Conservation (phyloP, 352 stramenopile species). For the Globisporangium camurandrum region DNA sequence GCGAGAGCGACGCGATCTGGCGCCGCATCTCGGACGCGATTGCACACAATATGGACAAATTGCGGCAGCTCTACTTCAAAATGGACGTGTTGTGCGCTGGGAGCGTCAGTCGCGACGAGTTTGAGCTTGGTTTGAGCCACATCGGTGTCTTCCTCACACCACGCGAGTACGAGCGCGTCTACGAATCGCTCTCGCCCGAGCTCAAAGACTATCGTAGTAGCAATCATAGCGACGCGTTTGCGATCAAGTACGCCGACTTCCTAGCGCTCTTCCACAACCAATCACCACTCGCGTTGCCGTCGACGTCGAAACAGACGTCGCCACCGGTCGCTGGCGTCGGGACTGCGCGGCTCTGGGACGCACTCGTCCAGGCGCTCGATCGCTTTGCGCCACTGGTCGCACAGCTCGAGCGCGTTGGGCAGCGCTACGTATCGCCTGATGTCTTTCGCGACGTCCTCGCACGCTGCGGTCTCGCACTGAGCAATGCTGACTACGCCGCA, state of each 20-base stretch:
- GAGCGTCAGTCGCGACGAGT: slow-evolving; percentile 54
- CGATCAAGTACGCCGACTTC: slow-evolving; percentile 60
- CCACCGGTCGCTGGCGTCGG: slow-evolving; percentile 35
- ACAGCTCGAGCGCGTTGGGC: slow-evolving; percentile 47
- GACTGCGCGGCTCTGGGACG: slow-evolving; percentile 53
- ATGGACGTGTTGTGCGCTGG: slow-evolving; percentile 70
- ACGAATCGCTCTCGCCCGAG: slow-evolving; percentile 35
- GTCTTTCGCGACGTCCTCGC: slow-evolving; percentile 56
- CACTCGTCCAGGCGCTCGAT: slow-evolving; percentile 42
- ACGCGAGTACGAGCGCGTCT: slow-evolving; percentile 58
- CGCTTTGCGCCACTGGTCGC: slow-evolving; percentile 39
- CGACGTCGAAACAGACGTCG: slow-evolving; percentile 33
- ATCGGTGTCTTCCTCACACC: slow-evolving; percentile 65
- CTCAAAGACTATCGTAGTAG: slow-evolving; percentile 18
- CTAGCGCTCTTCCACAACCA: slow-evolving; percentile 34
- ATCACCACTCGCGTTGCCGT: slow-evolving; percentile 20
- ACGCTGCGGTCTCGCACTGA: slow-evolving; percentile 50
- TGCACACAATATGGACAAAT: slow-evolving; percentile 47
- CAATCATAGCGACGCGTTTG: slow-evolving; percentile 19
- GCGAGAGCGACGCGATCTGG: slow-evolving; percentile 49
- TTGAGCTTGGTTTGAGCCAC: slow-evolving; percentile 62
- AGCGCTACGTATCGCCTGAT: slow-evolving; percentile 42
- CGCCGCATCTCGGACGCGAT: slow-evolving; percentile 45
- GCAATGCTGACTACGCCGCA: slow-evolving; percentile 62
- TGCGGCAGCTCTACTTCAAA: slow-evolving; percentile 68